A percentile compares a stretch with the other conserved stretches of the same genome.
phyloP scores from a whole-genome alignment of 768 basidiomycete species.

The Coprinopsis marcescibilis region DNA sequence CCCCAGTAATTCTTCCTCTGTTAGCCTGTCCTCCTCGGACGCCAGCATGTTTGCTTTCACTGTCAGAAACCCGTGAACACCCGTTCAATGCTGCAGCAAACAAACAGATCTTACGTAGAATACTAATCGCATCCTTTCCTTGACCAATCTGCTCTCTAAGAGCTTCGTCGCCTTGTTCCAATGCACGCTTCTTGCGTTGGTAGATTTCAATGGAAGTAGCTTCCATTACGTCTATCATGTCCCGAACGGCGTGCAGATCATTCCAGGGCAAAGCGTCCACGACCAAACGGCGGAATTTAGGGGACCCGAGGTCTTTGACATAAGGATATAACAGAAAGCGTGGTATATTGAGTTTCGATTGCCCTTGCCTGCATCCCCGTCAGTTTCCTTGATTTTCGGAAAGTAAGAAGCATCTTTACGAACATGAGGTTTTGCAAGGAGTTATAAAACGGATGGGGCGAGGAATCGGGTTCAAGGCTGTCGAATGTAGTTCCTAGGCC shows the following conservation, averaged over 20 bases:
- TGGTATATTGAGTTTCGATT: conserved; percentile 14
- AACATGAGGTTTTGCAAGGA: conserved; percentile 27
- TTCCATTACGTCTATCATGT: conserved; percentile 31
- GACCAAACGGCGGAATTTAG: conserved; percentile 26
- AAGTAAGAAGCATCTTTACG: conserved; percentile 4
- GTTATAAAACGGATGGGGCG: conserved; percentile 24
- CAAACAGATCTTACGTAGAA: conserved; percentile 29
- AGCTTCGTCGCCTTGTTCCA: conserved; percentile 29
- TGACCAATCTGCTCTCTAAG: conserved; percentile 27
- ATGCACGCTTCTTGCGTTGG: conserved; percentile 28
- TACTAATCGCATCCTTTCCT: conserved; percentile 43
- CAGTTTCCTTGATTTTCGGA: background rate
- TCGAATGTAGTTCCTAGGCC: conserved; percentile 44
- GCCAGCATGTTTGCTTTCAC: conserved; percentile 31
- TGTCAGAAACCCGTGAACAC: conserved; percentile 7
- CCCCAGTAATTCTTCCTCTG: conserved; percentile 28
- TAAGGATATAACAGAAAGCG: conserved; percentile 18
- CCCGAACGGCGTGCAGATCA: conserved; percentile 22
- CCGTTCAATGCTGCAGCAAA: background rate
- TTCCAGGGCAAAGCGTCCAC: conserved; percentile 27
- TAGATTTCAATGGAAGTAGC: conserved; percentile 30
- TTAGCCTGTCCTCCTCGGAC: conserved; percentile 24
- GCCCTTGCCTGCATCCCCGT: background rate
- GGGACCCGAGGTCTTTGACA: conserved; percentile 22
- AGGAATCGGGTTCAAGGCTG: conserved; percentile 25